Percentiles rank a stretch among this genome's conserved stretches.
Conservation (phyloP, 2,329 filamentous ascomycete species). For the Chrysosphaeria jannelii region DNA sequence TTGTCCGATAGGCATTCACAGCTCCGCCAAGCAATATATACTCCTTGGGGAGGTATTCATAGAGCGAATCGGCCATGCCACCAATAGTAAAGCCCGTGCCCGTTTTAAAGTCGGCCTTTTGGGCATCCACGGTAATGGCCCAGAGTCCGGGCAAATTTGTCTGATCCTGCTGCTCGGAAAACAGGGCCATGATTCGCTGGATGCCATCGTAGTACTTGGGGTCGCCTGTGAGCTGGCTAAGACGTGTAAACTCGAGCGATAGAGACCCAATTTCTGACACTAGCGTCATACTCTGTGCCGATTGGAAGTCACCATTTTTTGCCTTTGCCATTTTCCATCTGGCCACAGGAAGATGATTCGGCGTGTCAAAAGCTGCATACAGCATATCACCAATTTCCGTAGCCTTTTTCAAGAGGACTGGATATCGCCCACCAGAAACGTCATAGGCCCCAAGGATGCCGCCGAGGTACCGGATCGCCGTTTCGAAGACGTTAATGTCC, state of each 20-base stretch:
- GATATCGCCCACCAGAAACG: conserved; percentile 15
- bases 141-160: conserved; percentile 31
- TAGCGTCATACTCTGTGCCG: conserved; percentile 4
- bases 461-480: conserved; percentile 39
- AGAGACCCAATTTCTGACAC: conserved; percentile 24
- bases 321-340: conserved; percentile 13
- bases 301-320: neutral
- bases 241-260: conserved; percentile 28
- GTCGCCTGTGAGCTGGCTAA: conserved; percentile 29
- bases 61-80: conserved; percentile 24
- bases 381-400: conserved; percentile 22
- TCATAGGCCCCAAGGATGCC: conserved; percentile 39
- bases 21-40: conserved; percentile 32
- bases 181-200: conserved; percentile 22
- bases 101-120: conserved; percentile 24
- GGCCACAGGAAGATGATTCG: conserved; percentile 19
- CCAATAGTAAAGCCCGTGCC: conserved; percentile 24
- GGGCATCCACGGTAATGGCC: conserved; percentile 22
- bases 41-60: conserved; percentile 34
- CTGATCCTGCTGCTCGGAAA: conserved; percentile 20
- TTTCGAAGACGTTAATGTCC: conserved; percentile 25
- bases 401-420: conserved; percentile 16
- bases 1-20: conserved; percentile 10
- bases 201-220: conserved; percentile 29
- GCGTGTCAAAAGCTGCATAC: conserved; percentile 21